A percentile compares a stretch with the other conserved stretches of the same genome.
Evolutionary conservation across 2,329 filamentous ascomycete species (phyloP).

Genomic region (Rugonectria rugulosa): DNA sequence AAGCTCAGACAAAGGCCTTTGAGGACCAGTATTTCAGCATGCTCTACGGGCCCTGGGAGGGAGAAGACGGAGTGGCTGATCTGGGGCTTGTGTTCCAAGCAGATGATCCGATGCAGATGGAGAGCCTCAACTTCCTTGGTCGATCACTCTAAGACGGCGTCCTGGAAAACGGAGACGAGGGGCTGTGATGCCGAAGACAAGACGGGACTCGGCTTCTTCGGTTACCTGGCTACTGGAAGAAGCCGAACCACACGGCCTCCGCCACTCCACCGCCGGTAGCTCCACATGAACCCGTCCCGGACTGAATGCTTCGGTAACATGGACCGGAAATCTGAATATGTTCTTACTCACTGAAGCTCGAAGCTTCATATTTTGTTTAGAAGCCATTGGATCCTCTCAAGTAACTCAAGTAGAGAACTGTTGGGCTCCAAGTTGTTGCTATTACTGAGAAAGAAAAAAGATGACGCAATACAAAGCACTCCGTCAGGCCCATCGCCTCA

Average conservation of each 20-base stretch:
- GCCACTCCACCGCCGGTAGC: slow-evolving; percentile 11
- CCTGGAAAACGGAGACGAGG: too few relatives aligned
- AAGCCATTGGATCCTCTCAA: too few relatives aligned
- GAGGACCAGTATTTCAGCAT: slow-evolving; percentile 48
- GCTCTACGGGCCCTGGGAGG: slow-evolving; percentile 46
- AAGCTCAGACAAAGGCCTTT: slow-evolving; percentile 37
- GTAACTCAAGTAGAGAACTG: too few relatives aligned
- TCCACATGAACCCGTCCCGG: not conserved
- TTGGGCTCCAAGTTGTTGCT: too few relatives aligned
- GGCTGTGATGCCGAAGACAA: not conserved
- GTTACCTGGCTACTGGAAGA: slow-evolving; percentile 13
- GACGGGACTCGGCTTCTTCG: slow-evolving; percentile 18
- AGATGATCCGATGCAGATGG: slow-evolving; percentile 41
- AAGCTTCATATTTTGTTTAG: too few relatives aligned
- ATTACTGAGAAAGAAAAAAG: too few relatives aligned
- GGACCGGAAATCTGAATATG: not conserved
- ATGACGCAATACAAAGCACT: slow-evolving; percentile 4
- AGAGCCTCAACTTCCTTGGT: slow-evolving; percentile 41
- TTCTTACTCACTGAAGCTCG: not conserved
- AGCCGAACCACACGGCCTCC: slow-evolving; percentile 10
- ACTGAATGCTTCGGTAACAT: not conserved
- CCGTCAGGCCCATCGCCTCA: slow-evolving; percentile 14
- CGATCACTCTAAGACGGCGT: slow-evolving; percentile 32
- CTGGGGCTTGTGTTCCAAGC: slow-evolving; percentile 44
- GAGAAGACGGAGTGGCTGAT: slow-evolving; percentile 45